Evolutionary conservation across 202 grass and related monocot genomes (phyloP).

Genomic region (Carex arenaria): DNA sequence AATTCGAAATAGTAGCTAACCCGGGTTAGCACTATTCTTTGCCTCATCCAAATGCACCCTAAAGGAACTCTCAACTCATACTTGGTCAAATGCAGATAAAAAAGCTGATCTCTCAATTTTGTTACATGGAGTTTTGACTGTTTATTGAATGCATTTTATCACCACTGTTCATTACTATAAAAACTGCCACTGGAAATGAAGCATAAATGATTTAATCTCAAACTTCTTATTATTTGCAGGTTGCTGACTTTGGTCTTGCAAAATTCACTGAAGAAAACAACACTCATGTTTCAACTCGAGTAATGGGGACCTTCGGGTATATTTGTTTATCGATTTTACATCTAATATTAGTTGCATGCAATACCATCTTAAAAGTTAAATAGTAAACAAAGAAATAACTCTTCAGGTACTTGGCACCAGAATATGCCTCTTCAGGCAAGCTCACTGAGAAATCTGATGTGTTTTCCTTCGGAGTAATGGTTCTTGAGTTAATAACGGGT

Average conservation of each 20-base stretch:
- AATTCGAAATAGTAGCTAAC: too few relatives aligned
- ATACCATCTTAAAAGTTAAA: constrained; percentile 10
- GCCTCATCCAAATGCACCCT: too few relatives aligned
- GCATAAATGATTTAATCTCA: not conserved
- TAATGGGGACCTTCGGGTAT: constrained; percentile 98
- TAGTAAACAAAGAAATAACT: constrained; percentile 5
- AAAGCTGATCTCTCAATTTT: not conserved
- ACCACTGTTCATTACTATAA: not conserved
- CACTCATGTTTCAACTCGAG: constrained; percentile 93
- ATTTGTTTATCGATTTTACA: not conserved
- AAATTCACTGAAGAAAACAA: constrained; percentile 69
- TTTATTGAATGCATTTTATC: not conserved
- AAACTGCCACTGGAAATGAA: not conserved
- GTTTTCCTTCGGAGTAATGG: constrained; percentile 84
- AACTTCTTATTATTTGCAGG: constrained; percentile 29
- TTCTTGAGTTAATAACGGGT: constrained; percentile 91
- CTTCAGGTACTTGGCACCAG: constrained; percentile 83
- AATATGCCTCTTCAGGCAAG: constrained; percentile 85
- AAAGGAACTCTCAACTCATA: constrained; percentile 1
- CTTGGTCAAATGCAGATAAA: not conserved
- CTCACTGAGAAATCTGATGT: constrained; percentile 94
- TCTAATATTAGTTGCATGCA: not conserved
- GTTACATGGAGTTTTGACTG: not conserved
- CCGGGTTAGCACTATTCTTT: too few relatives aligned
- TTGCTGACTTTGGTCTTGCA: constrained; percentile 97